A percentile compares a stretch with the other conserved stretches of the same genome.
These are phyloP conservation scores for Stentor roeselii DNA, from an alignment of 73 alveolate species.

Conservation along the genomic window DNA sequence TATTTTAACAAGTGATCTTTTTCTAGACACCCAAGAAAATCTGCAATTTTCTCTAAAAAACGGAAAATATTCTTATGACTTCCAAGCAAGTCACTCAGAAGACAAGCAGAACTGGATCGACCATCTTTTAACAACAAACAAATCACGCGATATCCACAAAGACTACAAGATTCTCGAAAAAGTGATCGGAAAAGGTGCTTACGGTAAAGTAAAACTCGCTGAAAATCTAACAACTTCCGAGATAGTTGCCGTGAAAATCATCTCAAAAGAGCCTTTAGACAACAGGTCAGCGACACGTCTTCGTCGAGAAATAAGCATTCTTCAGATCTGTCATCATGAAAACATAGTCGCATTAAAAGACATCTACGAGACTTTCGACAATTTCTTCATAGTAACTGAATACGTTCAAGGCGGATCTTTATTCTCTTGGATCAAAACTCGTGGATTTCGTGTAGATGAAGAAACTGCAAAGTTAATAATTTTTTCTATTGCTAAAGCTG, in stretches of 20 bases:
- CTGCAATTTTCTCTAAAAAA: not conserved
- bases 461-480: constrained; percentile 56
- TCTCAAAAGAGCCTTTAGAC: constrained; percentile 31
- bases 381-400: constrained; percentile 75
- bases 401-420: constrained; percentile 63
- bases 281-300: not conserved
- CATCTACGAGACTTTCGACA: constrained; percentile 71
- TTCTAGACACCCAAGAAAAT: not conserved
- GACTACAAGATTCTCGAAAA: not conserved
- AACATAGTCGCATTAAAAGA: constrained; percentile 75
- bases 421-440: not conserved
- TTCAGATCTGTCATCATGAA: constrained; percentile 89
- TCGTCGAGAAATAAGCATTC: constrained; percentile 73
- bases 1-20: not conserved
- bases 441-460: constrained; percentile 48
- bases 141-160: not conserved
- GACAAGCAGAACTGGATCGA: not conserved
- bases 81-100: not conserved
- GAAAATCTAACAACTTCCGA: not conserved
- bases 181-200: constrained; percentile 24
- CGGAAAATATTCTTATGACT: not conserved
- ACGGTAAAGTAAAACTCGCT: constrained; percentile 19
- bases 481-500: constrained; percentile 69
- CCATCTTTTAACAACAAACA: not conserved
- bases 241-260: constrained; percentile 43